phyloP scores from a whole-genome alignment of 148 eudicot genomes.

The Tetragonia tetragonoides region DNA sequence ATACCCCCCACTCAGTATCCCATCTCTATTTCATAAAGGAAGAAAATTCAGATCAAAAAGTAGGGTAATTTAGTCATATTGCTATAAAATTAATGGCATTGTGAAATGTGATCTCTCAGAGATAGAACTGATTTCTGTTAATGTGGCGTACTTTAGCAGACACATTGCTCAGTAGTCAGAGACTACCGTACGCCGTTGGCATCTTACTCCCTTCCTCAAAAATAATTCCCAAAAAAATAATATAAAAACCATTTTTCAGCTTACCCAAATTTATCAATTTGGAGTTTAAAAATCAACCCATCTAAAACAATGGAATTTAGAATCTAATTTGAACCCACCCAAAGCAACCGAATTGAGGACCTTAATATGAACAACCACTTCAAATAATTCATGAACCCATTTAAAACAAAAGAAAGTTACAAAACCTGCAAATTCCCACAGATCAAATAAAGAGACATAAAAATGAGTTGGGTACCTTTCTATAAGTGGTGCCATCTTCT shows the following conservation, averaged over 20 bases:
- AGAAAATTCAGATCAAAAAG: neutral
- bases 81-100: no score
- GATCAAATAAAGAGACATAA: no score
- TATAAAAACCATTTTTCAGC: no score
- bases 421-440: no score
- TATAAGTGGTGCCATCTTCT: constrained; percentile 86
- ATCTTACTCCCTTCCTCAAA: neutral
- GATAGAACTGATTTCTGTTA: neutral
- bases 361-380: no score
- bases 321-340: no score
- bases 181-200: constrained; percentile 15
- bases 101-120: neutral
- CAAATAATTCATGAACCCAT: no score
- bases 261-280: no score
- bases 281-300: no score
- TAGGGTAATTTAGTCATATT: neutral
- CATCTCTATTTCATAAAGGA: neutral
- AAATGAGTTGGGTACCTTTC: constrained; percentile 47
- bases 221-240: neutral
- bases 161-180: neutral
- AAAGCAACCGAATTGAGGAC: no score
- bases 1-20: constrained; percentile 3
- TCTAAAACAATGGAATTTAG: no score
- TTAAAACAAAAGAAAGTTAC: no score
- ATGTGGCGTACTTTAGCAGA: neutral